These are phyloP conservation scores for Sugiyamaella marilandica DNA, from an alignment of 805 yeast genomes.

Conservation along the genomic window DNA sequence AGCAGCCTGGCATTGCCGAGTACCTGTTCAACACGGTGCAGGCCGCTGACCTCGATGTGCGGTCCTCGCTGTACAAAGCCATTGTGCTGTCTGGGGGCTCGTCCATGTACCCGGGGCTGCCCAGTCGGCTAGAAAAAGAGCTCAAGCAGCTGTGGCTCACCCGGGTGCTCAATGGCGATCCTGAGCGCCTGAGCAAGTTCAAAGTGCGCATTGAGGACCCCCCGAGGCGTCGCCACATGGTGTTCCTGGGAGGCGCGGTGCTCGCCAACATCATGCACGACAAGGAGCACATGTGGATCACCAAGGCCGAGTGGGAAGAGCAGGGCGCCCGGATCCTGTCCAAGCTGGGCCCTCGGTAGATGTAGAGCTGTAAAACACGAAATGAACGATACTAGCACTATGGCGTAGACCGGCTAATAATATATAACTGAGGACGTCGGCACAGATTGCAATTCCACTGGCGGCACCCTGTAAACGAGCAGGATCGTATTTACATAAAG, in stretches of 20 bases:
- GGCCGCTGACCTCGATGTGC: constrained; percentile 89
- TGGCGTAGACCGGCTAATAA: too few relatives aligned
- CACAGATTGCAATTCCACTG: too few relatives aligned
- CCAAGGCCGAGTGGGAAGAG: constrained; percentile 96
- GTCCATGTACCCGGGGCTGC: constrained; percentile 97
- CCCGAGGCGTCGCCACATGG: constrained; percentile 98
- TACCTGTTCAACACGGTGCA: constrained; percentile 86
- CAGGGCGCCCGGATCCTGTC: constrained; percentile 80
- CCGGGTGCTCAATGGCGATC: constrained; percentile 79
- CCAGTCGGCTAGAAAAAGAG: constrained; percentile 91
- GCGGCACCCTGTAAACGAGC: too few relatives aligned
- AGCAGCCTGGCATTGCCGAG: constrained; percentile 96
- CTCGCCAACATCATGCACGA: constrained; percentile 97
- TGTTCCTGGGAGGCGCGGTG: constrained; percentile 97
- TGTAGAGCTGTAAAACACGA: neutral
- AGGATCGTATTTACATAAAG: too few relatives aligned
- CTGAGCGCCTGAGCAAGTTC: constrained; percentile 75
- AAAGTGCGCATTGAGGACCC: constrained; percentile 98
- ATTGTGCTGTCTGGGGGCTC: constrained; percentile 97
- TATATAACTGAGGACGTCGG: too few relatives aligned
- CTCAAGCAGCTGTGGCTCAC: constrained; percentile 94
- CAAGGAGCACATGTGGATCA: constrained; percentile 97
- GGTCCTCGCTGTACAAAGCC: constrained; percentile 83
- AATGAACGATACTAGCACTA: neutral
- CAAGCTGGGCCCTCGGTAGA: constrained; percentile 86